A percentile compares a stretch with the other conserved stretches of the same genome.
Evolutionary conservation across 1,139 yeast genomes (phyloP).

Genomic region (Debaryomyces nepalensis): DNA sequence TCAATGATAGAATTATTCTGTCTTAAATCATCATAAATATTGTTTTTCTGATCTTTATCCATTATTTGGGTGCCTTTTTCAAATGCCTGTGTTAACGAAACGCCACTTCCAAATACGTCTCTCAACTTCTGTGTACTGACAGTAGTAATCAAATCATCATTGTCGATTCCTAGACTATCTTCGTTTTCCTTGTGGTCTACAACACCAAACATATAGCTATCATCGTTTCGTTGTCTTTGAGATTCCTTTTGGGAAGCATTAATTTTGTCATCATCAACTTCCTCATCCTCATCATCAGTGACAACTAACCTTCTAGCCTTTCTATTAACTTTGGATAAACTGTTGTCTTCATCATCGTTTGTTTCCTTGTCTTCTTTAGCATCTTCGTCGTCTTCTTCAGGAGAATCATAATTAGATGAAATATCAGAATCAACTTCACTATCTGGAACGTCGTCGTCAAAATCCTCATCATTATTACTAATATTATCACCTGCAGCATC

Average conservation of each 20-base stretch:
- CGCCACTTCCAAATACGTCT: slow-evolving; percentile 11
- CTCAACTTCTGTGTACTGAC: slow-evolving; percentile 15
- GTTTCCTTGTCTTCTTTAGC: slow-evolving; percentile 23
- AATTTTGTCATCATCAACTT: slow-evolving; percentile 18
- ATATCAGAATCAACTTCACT: slow-evolving; percentile 28
- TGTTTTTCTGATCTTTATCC: background rate
- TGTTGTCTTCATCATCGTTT: slow-evolving; percentile 9
- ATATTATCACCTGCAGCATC: slow-evolving; percentile 17
- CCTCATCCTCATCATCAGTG: slow-evolving; percentile 23
- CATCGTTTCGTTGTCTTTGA: slow-evolving; percentile 31
- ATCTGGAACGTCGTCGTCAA: slow-evolving; percentile 28
- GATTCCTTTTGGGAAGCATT: slow-evolving; percentile 20
- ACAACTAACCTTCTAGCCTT: slow-evolving; percentile 16
- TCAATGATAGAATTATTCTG: background rate
- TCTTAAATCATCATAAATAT: slow-evolving; percentile 2
- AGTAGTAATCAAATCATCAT: slow-evolving; percentile 24
- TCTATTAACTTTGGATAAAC: slow-evolving; percentile 14
- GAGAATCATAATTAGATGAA: slow-evolving; percentile 24
- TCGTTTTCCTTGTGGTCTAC: slow-evolving; percentile 10
- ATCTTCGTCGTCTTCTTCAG: slow-evolving; percentile 20
- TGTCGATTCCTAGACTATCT: slow-evolving; percentile 13
- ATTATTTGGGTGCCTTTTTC: slow-evolving; percentile 9
- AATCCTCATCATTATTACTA: slow-evolving; percentile 23
- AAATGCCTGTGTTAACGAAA: slow-evolving; percentile 13
- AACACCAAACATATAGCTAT: slow-evolving; percentile 44